Evolutionary conservation across 768 basidiomycete species (phyloP).

Genomic region (Rhodotorula toruloides): DNA sequence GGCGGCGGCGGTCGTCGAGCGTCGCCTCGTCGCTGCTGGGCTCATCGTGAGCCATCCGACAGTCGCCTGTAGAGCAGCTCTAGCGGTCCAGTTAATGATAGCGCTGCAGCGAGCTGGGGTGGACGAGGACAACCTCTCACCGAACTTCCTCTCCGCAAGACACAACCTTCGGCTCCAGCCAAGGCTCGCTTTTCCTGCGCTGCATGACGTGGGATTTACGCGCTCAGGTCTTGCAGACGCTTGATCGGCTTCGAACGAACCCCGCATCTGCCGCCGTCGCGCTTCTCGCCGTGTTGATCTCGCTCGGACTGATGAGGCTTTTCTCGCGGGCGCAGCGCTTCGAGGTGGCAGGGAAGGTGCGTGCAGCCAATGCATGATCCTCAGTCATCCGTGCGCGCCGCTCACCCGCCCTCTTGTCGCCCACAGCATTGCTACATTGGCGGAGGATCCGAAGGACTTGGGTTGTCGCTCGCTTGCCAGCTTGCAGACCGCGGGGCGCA

Average conservation of each 20-base stretch:
- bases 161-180: too few relatives aligned
- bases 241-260: too few relatives aligned
- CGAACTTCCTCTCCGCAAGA: too few relatives aligned
- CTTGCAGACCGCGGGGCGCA: constrained; percentile 67
- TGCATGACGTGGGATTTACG: too few relatives aligned
- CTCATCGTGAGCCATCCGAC: too few relatives aligned
- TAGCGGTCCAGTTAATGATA: too few relatives aligned
- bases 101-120: too few relatives aligned
- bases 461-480: constrained; percentile 64
- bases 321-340: constrained; percentile 46
- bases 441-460: constrained; percentile 76
- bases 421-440: constrained; percentile 76
- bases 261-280: constrained; percentile 36
- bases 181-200: too few relatives aligned
- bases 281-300: constrained; percentile 42
- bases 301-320: constrained; percentile 39
- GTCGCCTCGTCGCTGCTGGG: neutral
- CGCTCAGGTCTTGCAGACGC: too few relatives aligned
- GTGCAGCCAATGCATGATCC: neutral
- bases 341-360: constrained; percentile 54
- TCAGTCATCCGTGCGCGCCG: neutral
- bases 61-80: too few relatives aligned
- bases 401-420: neutral
- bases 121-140: too few relatives aligned
- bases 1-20: neutral